Evolutionary conservation across 257 asterid species (phyloP).

Genomic region (Thymus mandschuricus): DNA sequence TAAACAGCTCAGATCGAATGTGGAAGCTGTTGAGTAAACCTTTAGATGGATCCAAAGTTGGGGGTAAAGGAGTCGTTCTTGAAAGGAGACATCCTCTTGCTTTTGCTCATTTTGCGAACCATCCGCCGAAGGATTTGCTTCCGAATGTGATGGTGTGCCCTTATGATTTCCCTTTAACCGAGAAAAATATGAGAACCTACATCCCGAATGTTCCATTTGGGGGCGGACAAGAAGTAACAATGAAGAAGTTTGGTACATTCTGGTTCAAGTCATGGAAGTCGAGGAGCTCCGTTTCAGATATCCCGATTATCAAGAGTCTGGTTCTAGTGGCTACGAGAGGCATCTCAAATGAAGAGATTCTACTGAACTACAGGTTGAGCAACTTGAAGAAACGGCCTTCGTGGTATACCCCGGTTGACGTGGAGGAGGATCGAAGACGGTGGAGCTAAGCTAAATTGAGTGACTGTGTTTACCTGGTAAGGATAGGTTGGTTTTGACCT

Average conservation of each 20-base stretch:
- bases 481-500: conserved; percentile 5
- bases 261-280: conserved; percentile 90
- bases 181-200: conserved; percentile 69
- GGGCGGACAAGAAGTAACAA: conserved; percentile 55
- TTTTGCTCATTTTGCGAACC: conserved; percentile 87
- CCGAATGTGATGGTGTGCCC: conserved; percentile 92
- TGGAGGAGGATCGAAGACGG: conserved; percentile 84
- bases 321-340: conserved; percentile 73
- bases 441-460: conserved; percentile 54
- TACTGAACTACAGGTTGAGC: conserved; percentile 86
- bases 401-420: conserved; percentile 87
- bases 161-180: conserved; percentile 74
- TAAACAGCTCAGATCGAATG: conserved; percentile 61
- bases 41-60: conserved; percentile 44
- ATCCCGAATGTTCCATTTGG: conserved; percentile 84
- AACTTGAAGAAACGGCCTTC: conserved; percentile 77
- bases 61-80: conserved; percentile 52
- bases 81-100: conserved; percentile 93
- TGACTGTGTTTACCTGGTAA: not conserved
- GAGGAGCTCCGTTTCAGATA: conserved; percentile 31
- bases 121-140: conserved; percentile 62
- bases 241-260: conserved; percentile 76
- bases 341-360: conserved; percentile 76
- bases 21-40: conserved; percentile 90
- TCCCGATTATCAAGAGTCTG: conserved; percentile 64